phyloP scores from a whole-genome alignment of 768 basidiomycete genomes.

The Favolaschia claudopus region DNA sequence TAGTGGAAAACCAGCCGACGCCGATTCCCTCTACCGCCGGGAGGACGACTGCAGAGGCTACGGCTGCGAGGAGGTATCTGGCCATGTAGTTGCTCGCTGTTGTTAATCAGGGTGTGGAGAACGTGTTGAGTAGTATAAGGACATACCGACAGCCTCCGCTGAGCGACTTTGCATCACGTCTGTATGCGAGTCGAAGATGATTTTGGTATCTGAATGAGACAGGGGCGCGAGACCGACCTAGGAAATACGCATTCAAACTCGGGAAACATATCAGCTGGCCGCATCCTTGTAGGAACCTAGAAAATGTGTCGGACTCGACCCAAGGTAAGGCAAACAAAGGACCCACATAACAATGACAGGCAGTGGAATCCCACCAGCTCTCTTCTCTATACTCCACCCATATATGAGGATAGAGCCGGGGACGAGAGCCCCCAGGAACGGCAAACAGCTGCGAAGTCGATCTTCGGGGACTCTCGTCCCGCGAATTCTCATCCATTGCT shows the following conservation, averaged over 20 bases:
- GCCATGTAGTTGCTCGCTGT: slow-evolving; percentile 25
- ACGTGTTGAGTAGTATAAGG: too few relatives aligned
- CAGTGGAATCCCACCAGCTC: slow-evolving; percentile 21
- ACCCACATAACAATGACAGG: slow-evolving; percentile 26
- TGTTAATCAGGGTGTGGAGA: neutral
- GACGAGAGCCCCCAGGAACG: slow-evolving; percentile 17
- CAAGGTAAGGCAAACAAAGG: neutral
- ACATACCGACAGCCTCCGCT: slow-evolving; percentile 23
- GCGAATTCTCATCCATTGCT: slow-evolving; percentile 24
- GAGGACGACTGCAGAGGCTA: slow-evolving; percentile 21
- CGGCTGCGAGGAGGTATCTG: slow-evolving; percentile 25
- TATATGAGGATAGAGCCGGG: slow-evolving; percentile 25
- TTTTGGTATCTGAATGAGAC: neutral
- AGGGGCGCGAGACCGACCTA: slow-evolving; percentile 13
- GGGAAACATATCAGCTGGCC: slow-evolving; percentile 27
- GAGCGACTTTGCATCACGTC: slow-evolving; percentile 29
- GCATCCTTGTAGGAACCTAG: slow-evolving; percentile 24
- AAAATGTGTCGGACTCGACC: neutral
- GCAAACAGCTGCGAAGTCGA: slow-evolving; percentile 22
- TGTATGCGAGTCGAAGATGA: neutral
- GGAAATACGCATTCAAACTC: slow-evolving; percentile 26
- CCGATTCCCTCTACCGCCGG: slow-evolving; percentile 25
- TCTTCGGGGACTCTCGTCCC: slow-evolving; percentile 23
- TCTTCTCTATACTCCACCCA: slow-evolving; percentile 27
- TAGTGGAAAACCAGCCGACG: slow-evolving; percentile 29